Evolutionary conservation across 2,329 filamentous ascomycete genomes (phyloP), one percentile per base, ranked within the genome.

Genomic region (Immersiporthe knoxdaviesiana): DNA sequence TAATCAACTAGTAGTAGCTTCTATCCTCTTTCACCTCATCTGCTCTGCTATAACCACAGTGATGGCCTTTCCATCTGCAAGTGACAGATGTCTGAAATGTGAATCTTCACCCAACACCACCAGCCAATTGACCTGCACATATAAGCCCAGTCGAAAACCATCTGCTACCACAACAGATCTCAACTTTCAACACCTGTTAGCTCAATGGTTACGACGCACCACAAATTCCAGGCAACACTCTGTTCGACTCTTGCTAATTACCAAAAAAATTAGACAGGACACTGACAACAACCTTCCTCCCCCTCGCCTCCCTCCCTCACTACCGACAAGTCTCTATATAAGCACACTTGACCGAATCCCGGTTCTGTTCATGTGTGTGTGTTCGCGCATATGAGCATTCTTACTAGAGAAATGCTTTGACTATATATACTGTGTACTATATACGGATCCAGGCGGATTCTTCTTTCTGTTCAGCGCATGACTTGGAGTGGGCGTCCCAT

Each of bases 371-470:
- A 30, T 56, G 27, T 32, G 27, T 16, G 27, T 4, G 8, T 35
- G n/a, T n/a, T n/a, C n/a, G n/a, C n/a, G n/a, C n/a, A n/a, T n/a
- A n/a, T 32, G 27, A 30, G 12, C 11, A 4, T 59, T 30, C 18
- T 37, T 59, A 58, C 11, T 24, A 52, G 54, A 35, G 37, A 39
- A 4, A 39, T 35, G 35, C 37, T n/a, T n/a, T n/a, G n/a, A n/a
- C n/a, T 7, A 32, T 21, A 37, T 59, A 3, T 27, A 59, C 1
- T 37, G 37, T 59, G 56, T 59, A 59, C 18, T 59, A 2, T 10
- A 24, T 37, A 59, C 32, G 56, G 56, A 35, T 37, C 56, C 56
- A 59, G 56, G 32, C 56, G 56, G 56, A 24, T 35, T 59, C 56
- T 59, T 30, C 21, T 59, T 37, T 37, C 10, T 24, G 6, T n/a